phyloP scores from a whole-genome alignment of 2,329 filamentous ascomycete species.

The Xylariaceae sp. region DNA sequence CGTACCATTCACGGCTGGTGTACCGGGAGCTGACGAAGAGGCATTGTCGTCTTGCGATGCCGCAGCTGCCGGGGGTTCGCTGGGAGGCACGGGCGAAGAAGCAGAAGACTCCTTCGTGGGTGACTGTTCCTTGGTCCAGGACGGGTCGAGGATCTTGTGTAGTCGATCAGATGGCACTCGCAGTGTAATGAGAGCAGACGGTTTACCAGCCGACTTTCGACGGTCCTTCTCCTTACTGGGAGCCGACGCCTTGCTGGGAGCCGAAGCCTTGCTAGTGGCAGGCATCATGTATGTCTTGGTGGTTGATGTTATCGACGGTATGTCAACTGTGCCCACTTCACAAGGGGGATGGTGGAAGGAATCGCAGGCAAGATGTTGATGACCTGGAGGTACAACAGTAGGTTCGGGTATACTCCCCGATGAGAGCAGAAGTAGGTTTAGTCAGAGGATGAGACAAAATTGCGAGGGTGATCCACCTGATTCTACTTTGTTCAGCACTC shows the following conservation, averaged over 20 bases:
- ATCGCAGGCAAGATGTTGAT: constrained; percentile 12
- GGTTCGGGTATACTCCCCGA: constrained; percentile 13
- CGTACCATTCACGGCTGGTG: constrained; percentile 53
- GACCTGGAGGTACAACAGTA: constrained; percentile 11
- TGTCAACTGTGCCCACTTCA: constrained; percentile 12
- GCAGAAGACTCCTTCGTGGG: constrained; percentile 46
- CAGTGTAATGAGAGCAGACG: constrained; percentile 46
- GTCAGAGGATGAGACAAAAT: constrained; percentile 24
- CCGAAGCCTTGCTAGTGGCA: constrained; percentile 34
- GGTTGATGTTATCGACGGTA: constrained; percentile 17
- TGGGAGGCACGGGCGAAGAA: constrained; percentile 38
- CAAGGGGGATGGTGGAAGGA: constrained; percentile 11
- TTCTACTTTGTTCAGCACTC: constrained; percentile 16
- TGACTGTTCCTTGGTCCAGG: constrained; percentile 42
- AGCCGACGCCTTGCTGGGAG: constrained; percentile 35
- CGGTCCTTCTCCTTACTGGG: constrained; percentile 44
- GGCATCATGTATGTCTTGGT: constrained; percentile 33
- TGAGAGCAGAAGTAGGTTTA: constrained; percentile 14
- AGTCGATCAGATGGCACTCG: constrained; percentile 49
- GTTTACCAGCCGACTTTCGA: constrained; percentile 39
- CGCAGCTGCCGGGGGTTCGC: constrained; percentile 32
- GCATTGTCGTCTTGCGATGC: constrained; percentile 52
- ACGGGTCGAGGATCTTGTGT: constrained; percentile 46
- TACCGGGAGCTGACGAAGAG: constrained; percentile 57
- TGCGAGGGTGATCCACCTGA: constrained; percentile 27